These are phyloP conservation scores for Daedaleopsis nitida DNA, from an alignment of 768 basidiomycete genomes.

Conservation along the genomic window DNA sequence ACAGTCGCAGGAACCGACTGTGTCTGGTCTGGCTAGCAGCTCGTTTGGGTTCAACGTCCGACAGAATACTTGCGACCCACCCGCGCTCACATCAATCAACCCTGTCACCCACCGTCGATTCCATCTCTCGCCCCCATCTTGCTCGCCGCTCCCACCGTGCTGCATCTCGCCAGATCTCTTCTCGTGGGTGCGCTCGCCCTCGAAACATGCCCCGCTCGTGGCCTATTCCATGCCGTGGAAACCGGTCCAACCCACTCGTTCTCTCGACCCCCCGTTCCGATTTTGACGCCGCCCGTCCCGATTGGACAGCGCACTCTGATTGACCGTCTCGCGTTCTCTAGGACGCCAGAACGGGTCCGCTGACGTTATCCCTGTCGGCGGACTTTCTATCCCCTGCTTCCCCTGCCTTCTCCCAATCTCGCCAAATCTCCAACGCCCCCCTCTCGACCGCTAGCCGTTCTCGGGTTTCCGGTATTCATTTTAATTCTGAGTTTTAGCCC, in stretches of 20 bases:
- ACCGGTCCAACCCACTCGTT: constrained; percentile 31
- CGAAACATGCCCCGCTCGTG: constrained; percentile 18
- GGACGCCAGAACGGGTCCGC: constrained; percentile 10
- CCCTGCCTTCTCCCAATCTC: constrained; percentile 6
- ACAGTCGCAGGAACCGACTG: constrained; percentile 13
- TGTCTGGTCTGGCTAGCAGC: not conserved
- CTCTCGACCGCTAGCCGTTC: constrained; percentile 11
- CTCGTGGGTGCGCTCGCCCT: constrained; percentile 10
- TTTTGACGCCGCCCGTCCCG: constrained; percentile 42
- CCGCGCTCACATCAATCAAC: constrained; percentile 25
- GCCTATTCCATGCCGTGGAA: constrained; percentile 18
- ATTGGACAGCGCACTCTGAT: constrained; percentile 41
- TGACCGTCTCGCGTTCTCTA: constrained; percentile 15
- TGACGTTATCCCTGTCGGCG: constrained; percentile 46
- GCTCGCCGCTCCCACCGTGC: constrained; percentile 19
- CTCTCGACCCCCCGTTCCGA: constrained; percentile 47
- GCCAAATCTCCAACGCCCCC: constrained; percentile 14
- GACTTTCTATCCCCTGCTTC: constrained; percentile 34
- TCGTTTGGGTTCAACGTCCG: constrained; percentile 23
- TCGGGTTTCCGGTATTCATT: constrained; percentile 8
- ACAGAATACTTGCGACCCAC: constrained; percentile 9
- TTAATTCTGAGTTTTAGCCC: constrained; percentile 4
- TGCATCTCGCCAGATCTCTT: constrained; percentile 16
- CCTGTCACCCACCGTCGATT: constrained; percentile 27
- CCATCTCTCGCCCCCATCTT: constrained; percentile 25